Evolutionary conservation across 2,329 filamentous ascomycete species (phyloP), one percentile per base, ranked within the genome.

Genomic region (Davidsoniella neocaledoniae): DNA sequence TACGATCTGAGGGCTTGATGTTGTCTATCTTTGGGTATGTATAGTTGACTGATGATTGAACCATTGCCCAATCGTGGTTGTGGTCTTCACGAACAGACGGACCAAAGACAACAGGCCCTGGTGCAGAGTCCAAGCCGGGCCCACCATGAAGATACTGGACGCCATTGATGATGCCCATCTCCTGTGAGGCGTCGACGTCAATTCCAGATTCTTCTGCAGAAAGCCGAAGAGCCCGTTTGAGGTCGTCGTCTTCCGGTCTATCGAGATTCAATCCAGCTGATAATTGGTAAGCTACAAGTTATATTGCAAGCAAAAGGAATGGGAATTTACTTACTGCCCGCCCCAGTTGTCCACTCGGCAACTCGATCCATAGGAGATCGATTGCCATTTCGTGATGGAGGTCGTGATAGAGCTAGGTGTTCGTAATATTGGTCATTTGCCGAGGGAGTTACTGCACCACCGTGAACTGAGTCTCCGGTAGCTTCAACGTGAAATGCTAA

Each of bases 61-160:
- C 70, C 72, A 81, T 71, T 9, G 71, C 74, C 77, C 77, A 81
- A 55, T 72, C 66, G 23, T 66, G 59, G 38, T 78, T 71, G 54
- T 81, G 80, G 37, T 73, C 65, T 2, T 63, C 58, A 36, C 76
- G 66, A 42, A 69, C 77, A 4, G 77, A 76, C 0, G 77, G 77
- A 1, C 77, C 77, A 61, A 81, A 81, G 21, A 59, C 57, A 6
- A 43, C 26, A 8, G 46, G 49, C 29, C 40, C 37, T 7, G 46
- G 40, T 5, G 49, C n/a, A 42, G 48, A 23, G 26, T 16, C 37
- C 25, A 37, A 12, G 17, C 25, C 2, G 29, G 19, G 12, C 14
- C 36, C 21, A 14, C 12, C 29, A 10, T n/a, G 44, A 37, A 36
- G 10, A 21, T 37, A 16, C 6, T 43, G 21, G 14, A 42, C 21